phyloP scores from a whole-genome alignment of 257 asterid genomes.

The Solanum infundibuliforme region DNA sequence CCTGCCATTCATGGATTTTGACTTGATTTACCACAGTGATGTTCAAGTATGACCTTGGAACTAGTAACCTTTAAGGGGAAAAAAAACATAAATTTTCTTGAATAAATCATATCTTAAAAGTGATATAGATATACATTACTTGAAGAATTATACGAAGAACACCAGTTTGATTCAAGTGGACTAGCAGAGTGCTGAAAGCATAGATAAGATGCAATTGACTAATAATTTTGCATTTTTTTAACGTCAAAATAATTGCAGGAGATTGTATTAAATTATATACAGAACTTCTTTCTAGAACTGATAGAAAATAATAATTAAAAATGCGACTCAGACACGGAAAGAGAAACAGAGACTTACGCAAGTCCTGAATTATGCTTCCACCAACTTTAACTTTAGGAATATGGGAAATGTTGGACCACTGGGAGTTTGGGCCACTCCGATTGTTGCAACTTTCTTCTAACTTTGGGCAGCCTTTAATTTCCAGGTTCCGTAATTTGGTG shows the following conservation, averaged over 20 bases:
- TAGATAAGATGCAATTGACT: no score
- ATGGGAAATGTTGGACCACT: not conserved
- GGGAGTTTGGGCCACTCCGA: not conserved
- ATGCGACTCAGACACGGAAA: no score
- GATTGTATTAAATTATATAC: no score
- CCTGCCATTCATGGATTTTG: not conserved
- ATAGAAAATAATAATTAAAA: no score
- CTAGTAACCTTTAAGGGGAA: not conserved
- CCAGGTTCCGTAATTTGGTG: accelerated
- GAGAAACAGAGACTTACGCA: not conserved
- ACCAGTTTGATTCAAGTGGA: no score
- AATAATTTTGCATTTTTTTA: no score
- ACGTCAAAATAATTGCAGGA: no score
- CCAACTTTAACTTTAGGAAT: not conserved
- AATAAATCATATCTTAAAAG: not conserved
- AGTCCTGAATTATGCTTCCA: not conserved
- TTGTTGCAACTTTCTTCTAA: not conserved
- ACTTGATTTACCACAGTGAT: not conserved
- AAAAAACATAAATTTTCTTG: not conserved
- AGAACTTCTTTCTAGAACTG: not conserved
- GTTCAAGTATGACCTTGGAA: not conserved
- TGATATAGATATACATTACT: not conserved
- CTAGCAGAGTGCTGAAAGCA: no score
- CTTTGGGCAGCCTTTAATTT: not conserved
- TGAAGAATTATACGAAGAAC: not conserved